Evolutionary conservation across 352 stramenopile genomes (phyloP).

Genomic region (Saprolegnia diclina): DNA sequence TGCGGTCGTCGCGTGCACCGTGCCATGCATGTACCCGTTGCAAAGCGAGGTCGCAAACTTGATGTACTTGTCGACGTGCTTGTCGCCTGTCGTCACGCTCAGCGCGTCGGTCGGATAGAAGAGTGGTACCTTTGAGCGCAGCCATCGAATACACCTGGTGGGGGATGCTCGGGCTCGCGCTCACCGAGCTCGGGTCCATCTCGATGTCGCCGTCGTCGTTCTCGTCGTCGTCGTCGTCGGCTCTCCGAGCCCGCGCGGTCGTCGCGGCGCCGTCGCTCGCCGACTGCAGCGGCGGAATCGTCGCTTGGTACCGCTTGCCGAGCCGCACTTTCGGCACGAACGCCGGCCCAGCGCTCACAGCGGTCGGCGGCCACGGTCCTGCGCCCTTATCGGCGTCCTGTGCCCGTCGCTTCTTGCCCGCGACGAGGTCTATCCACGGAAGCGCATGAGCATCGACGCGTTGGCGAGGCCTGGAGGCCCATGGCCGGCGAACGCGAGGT

Average conservation of each 20-base stretch:
- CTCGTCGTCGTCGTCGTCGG: constrained; percentile 30
- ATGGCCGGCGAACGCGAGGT: not conserved
- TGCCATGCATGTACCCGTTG: constrained; percentile 76
- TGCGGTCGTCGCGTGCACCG: constrained; percentile 60
- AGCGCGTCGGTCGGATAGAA: not conserved
- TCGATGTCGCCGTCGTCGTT: constrained; percentile 20
- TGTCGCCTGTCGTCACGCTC: constrained; percentile 33
- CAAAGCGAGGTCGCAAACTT: constrained; percentile 63
- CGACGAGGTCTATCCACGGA: constrained; percentile 1
- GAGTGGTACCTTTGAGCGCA: constrained; percentile 2
- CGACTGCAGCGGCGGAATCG: constrained; percentile 48
- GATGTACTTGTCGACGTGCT: constrained; percentile 73
- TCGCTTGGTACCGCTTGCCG: constrained; percentile 73
- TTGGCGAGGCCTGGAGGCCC: not conserved
- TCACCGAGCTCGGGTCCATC: not conserved
- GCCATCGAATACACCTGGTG: constrained; percentile 7
- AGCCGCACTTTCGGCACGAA: constrained; percentile 36
- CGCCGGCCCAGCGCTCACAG: not conserved
- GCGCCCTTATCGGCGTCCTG: constrained; percentile 20
- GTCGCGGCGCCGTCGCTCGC: constrained; percentile 21
- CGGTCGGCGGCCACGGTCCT: not conserved
- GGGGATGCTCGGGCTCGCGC: not conserved
- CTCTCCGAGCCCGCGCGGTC: constrained; percentile 32
- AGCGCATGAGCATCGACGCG: not conserved
- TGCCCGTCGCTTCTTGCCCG: constrained; percentile 18